Evolutionary conservation across 768 basidiomycete genomes (phyloP).

Genomic region (Mycena belliarum): DNA sequence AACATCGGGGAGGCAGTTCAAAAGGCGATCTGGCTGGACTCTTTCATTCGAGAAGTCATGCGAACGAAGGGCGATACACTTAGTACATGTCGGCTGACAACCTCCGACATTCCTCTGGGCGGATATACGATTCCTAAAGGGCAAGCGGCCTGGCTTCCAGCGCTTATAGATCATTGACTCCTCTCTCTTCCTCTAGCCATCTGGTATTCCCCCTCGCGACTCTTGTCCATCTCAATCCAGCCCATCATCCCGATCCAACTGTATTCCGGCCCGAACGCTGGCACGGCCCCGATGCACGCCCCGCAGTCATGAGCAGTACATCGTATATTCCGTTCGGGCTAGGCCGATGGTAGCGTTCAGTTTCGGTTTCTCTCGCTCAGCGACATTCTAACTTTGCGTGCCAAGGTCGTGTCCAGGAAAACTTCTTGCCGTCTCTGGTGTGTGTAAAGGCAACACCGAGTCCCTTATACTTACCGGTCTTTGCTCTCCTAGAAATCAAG

Average conservation of each 20-base stretch:
- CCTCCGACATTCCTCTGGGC: slow-evolving; percentile 25
- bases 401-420: slow-evolving; percentile 30
- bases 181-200: slow-evolving; percentile 19
- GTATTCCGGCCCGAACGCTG: slow-evolving; percentile 32
- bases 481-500: slow-evolving; percentile 29
- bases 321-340: slow-evolving; percentile 35
- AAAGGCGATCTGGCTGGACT: slow-evolving; percentile 31
- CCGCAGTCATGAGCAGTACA: slow-evolving; percentile 31
- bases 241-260: slow-evolving; percentile 26
- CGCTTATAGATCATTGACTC: neutral
- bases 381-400: neutral
- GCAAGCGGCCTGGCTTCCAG: slow-evolving; percentile 2
- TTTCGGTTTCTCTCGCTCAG: neutral
- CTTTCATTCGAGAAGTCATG: slow-evolving; percentile 39
- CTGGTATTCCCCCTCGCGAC: slow-evolving; percentile 33
- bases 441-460: neutral
- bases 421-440: slow-evolving; percentile 33
- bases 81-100: slow-evolving; percentile 29
- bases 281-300: slow-evolving; percentile 27
- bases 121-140: slow-evolving; percentile 34
- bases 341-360: slow-evolving; percentile 28
- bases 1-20: slow-evolving; percentile 29
- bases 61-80: slow-evolving; percentile 38
- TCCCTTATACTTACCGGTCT: neutral
- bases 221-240: slow-evolving; percentile 28